Evolutionary conservation across 495 filamentous ascomycete species (phyloP).

Genomic region (Annulohypoxylon nitens): DNA sequence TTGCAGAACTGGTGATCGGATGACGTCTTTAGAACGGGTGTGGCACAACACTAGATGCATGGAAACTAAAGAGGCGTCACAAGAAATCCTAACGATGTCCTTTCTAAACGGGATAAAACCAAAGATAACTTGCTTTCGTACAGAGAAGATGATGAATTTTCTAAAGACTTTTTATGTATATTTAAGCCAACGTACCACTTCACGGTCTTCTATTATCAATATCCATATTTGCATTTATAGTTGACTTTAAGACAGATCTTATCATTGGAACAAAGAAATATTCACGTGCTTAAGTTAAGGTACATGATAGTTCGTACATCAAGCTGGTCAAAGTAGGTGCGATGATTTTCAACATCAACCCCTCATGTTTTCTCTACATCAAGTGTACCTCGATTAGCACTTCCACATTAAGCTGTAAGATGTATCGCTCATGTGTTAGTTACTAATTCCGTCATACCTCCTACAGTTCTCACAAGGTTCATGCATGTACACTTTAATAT

Average conservation of each 20-base stretch:
- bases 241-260: background rate
- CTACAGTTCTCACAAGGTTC: conserved; percentile 5
- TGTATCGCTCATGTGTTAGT: conserved; percentile 10
- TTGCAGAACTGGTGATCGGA: conserved; percentile 13
- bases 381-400: background rate
- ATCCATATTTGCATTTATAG: background rate
- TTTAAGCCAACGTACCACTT: background rate
- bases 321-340: conserved; percentile 8
- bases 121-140: conserved; percentile 7
- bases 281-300: conserved; percentile 5
- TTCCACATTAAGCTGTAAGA: background rate
- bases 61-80: background rate
- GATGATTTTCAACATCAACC: conserved; percentile 1
- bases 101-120: background rate
- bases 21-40: conserved; percentile 29
- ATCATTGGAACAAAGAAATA: background rate
- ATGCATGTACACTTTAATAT: conserved; percentile 6
- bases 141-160: background rate
- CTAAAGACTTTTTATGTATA: background rate
- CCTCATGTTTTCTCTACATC: conserved; percentile 23
- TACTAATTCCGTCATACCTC: conserved; percentile 32
- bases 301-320: conserved; percentile 6
- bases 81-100: background rate
- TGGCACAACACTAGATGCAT: conserved; percentile 17
- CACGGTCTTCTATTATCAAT: background rate